A percentile compares a stretch with the other conserved stretches of the same genome.
Conservation (phyloP, 2,329 filamentous ascomycete species). For the Fusarium coffeatum region DNA sequence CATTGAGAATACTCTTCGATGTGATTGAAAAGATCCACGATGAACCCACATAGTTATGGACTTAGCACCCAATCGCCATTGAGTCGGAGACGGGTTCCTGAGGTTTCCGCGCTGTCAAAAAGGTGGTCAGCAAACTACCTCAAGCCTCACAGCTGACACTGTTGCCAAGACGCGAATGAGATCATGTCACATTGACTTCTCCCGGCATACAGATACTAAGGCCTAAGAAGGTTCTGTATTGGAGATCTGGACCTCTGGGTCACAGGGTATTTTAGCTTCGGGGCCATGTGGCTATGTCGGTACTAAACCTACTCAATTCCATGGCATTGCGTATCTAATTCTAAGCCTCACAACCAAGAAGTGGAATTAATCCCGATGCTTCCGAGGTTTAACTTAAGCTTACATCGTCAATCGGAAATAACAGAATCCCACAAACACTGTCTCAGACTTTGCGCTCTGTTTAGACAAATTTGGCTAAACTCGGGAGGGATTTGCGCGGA, state of each 20-base stretch:
- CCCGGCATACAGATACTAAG: background rate
- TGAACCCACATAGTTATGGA: too few relatives aligned
- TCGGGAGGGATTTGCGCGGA: background rate
- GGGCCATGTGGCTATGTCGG: background rate
- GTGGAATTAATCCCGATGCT: background rate
- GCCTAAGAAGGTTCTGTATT: background rate
- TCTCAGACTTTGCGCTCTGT: background rate
- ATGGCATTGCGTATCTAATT: background rate
- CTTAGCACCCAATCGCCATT: background rate
- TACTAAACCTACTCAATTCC: background rate
- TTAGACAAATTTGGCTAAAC: background rate
- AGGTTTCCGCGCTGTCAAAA: background rate
- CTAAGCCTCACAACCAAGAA: background rate
- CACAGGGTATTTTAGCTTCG: background rate
- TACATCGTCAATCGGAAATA: background rate
- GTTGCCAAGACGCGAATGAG: background rate
- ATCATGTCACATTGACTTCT: background rate
- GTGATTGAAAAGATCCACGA: too few relatives aligned
- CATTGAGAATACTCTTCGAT: too few relatives aligned
- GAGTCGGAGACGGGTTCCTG: background rate
- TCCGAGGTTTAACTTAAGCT: background rate
- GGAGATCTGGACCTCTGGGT: too few relatives aligned
- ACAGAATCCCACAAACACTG: background rate
- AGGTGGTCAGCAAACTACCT: slow-evolving; percentile 1
- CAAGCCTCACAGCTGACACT: background rate